Base-by-base conservation (phyloP, 1,139 yeast species). In the Taiozyma sp. region DNA sequence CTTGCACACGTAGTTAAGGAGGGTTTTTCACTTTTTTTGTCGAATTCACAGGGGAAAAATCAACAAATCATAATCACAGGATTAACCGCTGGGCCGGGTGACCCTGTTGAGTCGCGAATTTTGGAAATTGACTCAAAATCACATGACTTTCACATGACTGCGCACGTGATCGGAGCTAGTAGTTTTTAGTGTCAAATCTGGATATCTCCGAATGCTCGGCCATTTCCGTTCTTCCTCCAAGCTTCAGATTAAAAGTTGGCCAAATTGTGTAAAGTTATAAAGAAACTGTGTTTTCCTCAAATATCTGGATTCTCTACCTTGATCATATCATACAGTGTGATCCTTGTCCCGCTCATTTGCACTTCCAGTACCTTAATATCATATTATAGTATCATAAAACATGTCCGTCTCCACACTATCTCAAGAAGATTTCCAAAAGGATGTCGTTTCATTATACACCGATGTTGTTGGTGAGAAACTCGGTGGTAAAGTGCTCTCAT, bases 381-480 rank as follows among this genome's bases (percentile, higher is more conserved):
- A n/a, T 34, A 14, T n/a, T 14, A 19, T 12, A 36, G 16, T 10
- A 16, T 8, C 41, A 38, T 12, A 39, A 9, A 39, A 23, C 43
- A 40, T 40, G 43, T 40, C 43, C 6, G 19, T 24, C 23, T 24
- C 30, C 16, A 24, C 28, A 24, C 43, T 56, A 24, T 46, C 57
- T 4, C 53, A 54, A 39, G 55, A 57, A 32, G 51, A 62, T 45
- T 62, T 62, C 54, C 54, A 55, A 43, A 43, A 54, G 7, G 57
- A 61, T 45, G 57, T 62, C 2, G 61, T 57, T 6, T 56, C 61
- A 0, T 55, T 50, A 14, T 62, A 60, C 49, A 60, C 65, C 44
- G 86, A 93, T 66, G 90, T 91, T n/a, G 79, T 90, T 57, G 95
- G 93, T 46, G 87, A 81, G 58, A 86, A 87, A 62, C 72, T 92